These are phyloP conservation scores for Rhodotorula diobovata DNA, from an alignment of 768 basidiomycete species.

Conservation along the genomic window DNA sequence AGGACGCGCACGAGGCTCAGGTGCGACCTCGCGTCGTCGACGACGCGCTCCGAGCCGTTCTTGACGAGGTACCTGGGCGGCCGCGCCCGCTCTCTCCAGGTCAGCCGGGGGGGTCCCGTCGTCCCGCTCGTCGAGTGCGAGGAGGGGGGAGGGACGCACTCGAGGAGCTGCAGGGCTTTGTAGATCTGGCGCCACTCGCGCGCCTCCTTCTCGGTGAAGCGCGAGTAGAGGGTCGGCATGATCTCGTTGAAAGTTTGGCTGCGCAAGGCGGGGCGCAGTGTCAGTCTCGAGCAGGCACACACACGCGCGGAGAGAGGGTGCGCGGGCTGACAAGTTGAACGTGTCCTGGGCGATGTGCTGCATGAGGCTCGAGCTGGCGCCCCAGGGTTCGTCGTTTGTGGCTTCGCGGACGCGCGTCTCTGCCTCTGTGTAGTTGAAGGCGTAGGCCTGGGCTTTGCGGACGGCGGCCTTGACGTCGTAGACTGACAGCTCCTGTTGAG, in stretches of 20 bases:
- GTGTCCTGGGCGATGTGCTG: slow-evolving; percentile 97
- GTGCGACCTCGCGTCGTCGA: slow-evolving; percentile 93
- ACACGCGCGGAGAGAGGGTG: background rate
- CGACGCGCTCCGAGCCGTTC: slow-evolving; percentile 93
- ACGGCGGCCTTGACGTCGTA: slow-evolving; percentile 37
- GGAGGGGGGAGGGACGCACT: slow-evolving; percentile 1
- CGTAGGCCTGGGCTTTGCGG: slow-evolving; percentile 83
- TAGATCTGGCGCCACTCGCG: slow-evolving; percentile 98
- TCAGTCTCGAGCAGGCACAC: background rate
- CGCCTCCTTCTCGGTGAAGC: slow-evolving; percentile 98
- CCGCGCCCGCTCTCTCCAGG: no score
- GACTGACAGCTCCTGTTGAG: slow-evolving; percentile 34
- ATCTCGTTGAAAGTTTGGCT: slow-evolving; percentile 99
- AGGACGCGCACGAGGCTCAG: slow-evolving; percentile 95
- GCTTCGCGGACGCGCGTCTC: slow-evolving; percentile 90
- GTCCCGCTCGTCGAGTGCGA: slow-evolving; percentile 58
- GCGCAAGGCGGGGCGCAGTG: slow-evolving; percentile 13
- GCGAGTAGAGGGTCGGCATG: slow-evolving; percentile 89
- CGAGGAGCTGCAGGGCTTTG: slow-evolving; percentile 56
- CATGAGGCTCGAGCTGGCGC: slow-evolving; percentile 74
- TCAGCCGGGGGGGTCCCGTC: no score
- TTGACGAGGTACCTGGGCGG: slow-evolving; percentile 75
- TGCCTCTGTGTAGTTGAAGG: slow-evolving; percentile 86
- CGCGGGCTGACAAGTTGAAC: slow-evolving; percentile 79
- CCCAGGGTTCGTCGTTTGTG: slow-evolving; percentile 92